phyloP scores from a whole-genome alignment of 2,329 filamentous ascomycete species.

The Fusarium secorum region DNA sequence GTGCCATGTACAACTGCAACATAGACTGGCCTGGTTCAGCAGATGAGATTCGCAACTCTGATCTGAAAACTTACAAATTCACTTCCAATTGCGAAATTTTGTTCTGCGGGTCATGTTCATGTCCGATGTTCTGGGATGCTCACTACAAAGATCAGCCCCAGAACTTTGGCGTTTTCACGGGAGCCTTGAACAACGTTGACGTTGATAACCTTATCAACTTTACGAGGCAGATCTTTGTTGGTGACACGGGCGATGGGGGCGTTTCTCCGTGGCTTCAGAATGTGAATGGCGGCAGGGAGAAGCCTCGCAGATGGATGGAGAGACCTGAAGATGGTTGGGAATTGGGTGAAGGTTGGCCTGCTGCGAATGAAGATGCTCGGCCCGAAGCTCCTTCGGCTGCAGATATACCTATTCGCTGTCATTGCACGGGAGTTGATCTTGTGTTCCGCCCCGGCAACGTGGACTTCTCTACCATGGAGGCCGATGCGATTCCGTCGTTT shows the following conservation, averaged over 20 bases:
- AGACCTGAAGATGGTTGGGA: slow-evolving; percentile 34
- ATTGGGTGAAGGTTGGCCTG: slow-evolving; percentile 46
- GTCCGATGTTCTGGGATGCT: slow-evolving; percentile 53
- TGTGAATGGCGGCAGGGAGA: slow-evolving; percentile 43
- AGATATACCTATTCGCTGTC: slow-evolving; percentile 52
- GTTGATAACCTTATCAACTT: slow-evolving; percentile 44
- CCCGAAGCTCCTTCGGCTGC: slow-evolving; percentile 22
- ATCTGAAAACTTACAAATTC: slow-evolving; percentile 50
- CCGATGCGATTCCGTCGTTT: slow-evolving; percentile 50
- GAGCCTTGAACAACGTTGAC: slow-evolving; percentile 46
- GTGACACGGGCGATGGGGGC: slow-evolving; percentile 62
- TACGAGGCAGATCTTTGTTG: slow-evolving; percentile 54
- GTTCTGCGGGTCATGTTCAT: slow-evolving; percentile 56
- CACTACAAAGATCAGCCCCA: neutral
- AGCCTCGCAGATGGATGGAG: slow-evolving; percentile 41
- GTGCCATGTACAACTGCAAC: slow-evolving; percentile 50
- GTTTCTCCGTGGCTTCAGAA: slow-evolving; percentile 55
- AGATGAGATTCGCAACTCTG: slow-evolving; percentile 28
- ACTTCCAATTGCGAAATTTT: slow-evolving; percentile 45
- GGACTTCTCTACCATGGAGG: slow-evolving; percentile 22
- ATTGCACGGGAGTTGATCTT: slow-evolving; percentile 56
- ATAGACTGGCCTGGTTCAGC: slow-evolving; percentile 30
- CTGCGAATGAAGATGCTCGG: slow-evolving; percentile 1
- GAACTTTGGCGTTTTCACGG: slow-evolving; percentile 48
- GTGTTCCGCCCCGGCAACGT: slow-evolving; percentile 47